Evolutionary conservation across 202 grass and related monocot genomes (phyloP), one percentile per base, ranked within the genome.

Genomic region (Schoenoplectus triqueter): DNA sequence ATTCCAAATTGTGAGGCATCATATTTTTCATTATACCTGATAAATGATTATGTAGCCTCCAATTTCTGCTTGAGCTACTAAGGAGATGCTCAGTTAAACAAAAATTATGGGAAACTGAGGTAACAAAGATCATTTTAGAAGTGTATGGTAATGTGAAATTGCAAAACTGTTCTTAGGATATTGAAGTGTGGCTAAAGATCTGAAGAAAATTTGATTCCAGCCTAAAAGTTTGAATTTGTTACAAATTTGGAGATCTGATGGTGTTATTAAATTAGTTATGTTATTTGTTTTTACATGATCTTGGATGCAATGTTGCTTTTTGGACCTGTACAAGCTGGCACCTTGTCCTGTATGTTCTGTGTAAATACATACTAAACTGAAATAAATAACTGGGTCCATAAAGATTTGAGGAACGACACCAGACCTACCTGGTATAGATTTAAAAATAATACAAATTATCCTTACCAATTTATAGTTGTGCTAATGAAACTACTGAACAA

Each of bases 31-130:
- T 10, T 19, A 49, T 73, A 73, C 45, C 49, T 48, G n/a, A 19
- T 73, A 49, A 73, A 73, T 73, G 45, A 11, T 20, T 51, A 50
- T 20, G n/a, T 73, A 11, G 8, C 46, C 70, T 51, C n/a, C 10
- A 73, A 15, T 47, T 70, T 70, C 67, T 50, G 69, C 6, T 56
- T 19, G 20, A 55, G 19, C 4, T 39, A 49, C 15, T 9, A 1
- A 19, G 48, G 15, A 76, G 20, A 15, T 76, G 72, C 49, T 76
- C 31, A 15, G 49, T 55, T 55, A 76, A 76, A 76, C 20, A 76
- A 56, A 50, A 73, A 55, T 54, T 44, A 2, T 10, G 6, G 11
- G 2, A 46, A 47, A 46, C 2, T 47, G 18, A 44, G 52, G 55
- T 78, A 60, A 7, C 2, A 17, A n/a, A 57, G 20, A 55, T 21